Evolutionary conservation across 257 asterid species (phyloP), one percentile per base, ranked within the genome.

Genomic region (Jacaranda mimosifolia): DNA sequence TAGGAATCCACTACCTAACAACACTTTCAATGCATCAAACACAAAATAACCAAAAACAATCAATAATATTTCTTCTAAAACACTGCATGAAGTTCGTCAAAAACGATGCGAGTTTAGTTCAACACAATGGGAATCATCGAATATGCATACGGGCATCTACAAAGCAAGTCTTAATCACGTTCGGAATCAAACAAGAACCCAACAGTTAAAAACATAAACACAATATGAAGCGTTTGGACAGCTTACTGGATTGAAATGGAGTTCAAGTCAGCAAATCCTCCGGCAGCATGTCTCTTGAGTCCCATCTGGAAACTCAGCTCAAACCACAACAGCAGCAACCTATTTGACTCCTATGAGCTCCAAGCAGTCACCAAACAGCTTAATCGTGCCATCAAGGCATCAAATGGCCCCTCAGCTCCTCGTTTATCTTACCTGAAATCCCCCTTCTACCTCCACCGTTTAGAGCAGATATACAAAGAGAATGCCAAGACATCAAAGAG

Each of bases 321-420:
- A 32, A 77, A 65, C 66, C 72, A 75, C 84, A 77, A 86, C 19
- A 70, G 81, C 11, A 91, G 95, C 90, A 79, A 84, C 72, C 90
- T 92, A 57, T 91, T 86, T 32, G 94, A 92, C 80, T 88, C 89
- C 0, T 88, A 59, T 7, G 93, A 91, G 77, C 89, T 89, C 70
- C 81, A 86, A 75, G 77, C 89, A 6, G 77, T 89, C 63, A 78
- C 88, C 65, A 88, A 77, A 76, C 92, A 86, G 68, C 92, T 92
- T 14, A 87, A 90, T 73, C 86, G 81, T 1, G 88, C 94, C 36
- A 83, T 92, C 9, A 83, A 78, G 15, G 91, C 85, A 32, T 77
- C 92, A 6, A 76, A 73, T 3, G 83, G 77, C 19, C 77, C 36
- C 4, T 83, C 88, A n/a, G 87, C 85, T 40, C 89, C 90, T 26